phyloP scores from a whole-genome alignment of 768 basidiomycete genomes.

The Suillus sp. region DNA sequence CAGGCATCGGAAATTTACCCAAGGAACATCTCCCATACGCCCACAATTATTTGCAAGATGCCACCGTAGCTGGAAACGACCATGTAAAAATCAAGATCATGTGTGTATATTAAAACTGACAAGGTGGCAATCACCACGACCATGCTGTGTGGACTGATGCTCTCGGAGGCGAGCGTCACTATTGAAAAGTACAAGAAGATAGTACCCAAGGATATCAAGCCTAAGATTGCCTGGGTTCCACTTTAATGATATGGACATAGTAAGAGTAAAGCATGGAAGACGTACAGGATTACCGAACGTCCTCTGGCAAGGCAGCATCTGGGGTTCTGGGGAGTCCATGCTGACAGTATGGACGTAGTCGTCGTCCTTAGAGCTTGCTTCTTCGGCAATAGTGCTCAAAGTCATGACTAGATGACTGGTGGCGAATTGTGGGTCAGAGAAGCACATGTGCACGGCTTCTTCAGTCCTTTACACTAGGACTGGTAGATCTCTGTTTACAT shows the following conservation, averaged over 20 bases:
- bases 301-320: constrained; percentile 26
- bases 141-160: constrained; percentile 24
- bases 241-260: not conserved
- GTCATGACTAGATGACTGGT: constrained; percentile 19
- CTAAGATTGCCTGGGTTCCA: constrained; percentile 25
- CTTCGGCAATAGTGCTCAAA: constrained; percentile 21
- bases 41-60: constrained; percentile 29
- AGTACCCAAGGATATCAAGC: constrained; percentile 30
- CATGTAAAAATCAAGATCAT: not conserved
- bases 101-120: constrained; percentile 17
- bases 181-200: constrained; percentile 32
- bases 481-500: not conserved
- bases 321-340: constrained; percentile 21
- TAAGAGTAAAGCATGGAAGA: not conserved
- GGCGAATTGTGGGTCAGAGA: constrained; percentile 7
- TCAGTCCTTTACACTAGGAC: constrained; percentile 21
- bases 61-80: constrained; percentile 28
- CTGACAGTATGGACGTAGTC: constrained; percentile 27
- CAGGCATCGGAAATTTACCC: constrained; percentile 19
- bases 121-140: constrained; percentile 31
- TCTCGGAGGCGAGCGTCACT: constrained; percentile 23
- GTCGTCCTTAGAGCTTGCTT: constrained; percentile 22
- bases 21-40: constrained; percentile 34
- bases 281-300: constrained; percentile 28
- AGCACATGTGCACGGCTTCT: not conserved